phyloP scores from a whole-genome alignment of 2,329 filamentous ascomycete genomes.

The Endoconidiophora laricicola region DNA sequence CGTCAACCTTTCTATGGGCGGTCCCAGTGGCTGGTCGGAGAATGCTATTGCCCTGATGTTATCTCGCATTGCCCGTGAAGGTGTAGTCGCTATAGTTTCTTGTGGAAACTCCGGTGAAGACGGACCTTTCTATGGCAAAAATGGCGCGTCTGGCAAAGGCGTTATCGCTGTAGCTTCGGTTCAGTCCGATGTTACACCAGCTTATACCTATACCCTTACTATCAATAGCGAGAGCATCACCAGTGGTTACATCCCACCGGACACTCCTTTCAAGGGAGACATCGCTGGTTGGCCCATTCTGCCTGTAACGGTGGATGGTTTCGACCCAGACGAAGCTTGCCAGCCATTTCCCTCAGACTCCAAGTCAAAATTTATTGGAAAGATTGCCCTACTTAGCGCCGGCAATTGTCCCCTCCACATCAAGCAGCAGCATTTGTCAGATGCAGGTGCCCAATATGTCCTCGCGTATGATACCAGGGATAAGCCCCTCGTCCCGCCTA shows the following conservation, averaged over 20 bases:
- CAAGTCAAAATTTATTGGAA: conserved; percentile 13
- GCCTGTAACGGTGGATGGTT: conserved; percentile 15
- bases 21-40: conserved; percentile 23
- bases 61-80: conserved; percentile 26
- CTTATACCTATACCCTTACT: not conserved
- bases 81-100: conserved; percentile 32
- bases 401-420: conserved; percentile 18
- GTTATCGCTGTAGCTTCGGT: conserved; percentile 27
- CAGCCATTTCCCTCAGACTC: conserved; percentile 16
- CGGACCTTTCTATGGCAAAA: conserved; percentile 29
- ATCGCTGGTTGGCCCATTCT: conserved; percentile 3
- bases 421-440: conserved; percentile 18
- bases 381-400: conserved; percentile 19
- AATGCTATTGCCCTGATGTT: conserved; percentile 27
- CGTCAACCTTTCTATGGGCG: conserved; percentile 26
- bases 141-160: conserved; percentile 24
- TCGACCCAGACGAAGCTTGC: conserved; percentile 17
- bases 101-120: conserved; percentile 32
- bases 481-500: conserved; percentile 7
- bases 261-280: not conserved
- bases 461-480: conserved; percentile 12
- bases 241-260: not conserved
- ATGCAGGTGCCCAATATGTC: conserved; percentile 17
- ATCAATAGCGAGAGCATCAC: not conserved
- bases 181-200: conserved; percentile 1